Conservation (phyloP, 2,329 filamentous ascomycete genomes). For the Chaetomium sp. region DNA sequence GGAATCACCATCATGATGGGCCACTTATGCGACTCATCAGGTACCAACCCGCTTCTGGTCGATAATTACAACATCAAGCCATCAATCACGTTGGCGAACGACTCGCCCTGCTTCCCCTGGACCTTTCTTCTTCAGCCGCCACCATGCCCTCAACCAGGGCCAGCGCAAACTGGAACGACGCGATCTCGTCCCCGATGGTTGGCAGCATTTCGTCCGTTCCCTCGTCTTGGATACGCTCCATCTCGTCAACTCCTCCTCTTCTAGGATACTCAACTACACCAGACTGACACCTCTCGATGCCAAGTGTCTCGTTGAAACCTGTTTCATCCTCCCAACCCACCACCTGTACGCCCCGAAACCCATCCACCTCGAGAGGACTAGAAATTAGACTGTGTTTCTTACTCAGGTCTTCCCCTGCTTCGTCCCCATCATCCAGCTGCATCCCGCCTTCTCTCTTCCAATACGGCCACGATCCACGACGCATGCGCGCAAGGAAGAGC, state of each 20-base stretch:
- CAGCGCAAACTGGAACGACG: slow-evolving; percentile 19
- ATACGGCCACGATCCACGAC: no score
- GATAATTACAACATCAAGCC: background rate
- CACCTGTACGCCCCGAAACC: background rate
- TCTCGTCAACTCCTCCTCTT: background rate
- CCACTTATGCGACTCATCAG: no score
- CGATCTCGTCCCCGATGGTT: slow-evolving; percentile 17
- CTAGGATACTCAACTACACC: background rate
- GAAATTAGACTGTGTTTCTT: background rate
- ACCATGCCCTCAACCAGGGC: slow-evolving; percentile 20
- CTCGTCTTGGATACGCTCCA: slow-evolving; percentile 1
- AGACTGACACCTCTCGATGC: background rate
- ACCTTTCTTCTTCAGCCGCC: slow-evolving; percentile 12
- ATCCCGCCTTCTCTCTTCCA: background rate
- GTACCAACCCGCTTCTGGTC: no score
- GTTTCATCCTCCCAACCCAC: background rate
- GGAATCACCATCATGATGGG: no score
- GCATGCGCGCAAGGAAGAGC: no score
- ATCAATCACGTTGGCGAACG: background rate
- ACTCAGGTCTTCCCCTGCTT: background rate
- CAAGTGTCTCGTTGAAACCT: background rate
- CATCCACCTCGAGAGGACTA: no score
- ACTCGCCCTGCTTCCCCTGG: background rate
- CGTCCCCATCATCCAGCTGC: background rate
- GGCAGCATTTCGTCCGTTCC: background rate